Conservation (phyloP, 345 rosid genomes). For the Viola odorata region DNA sequence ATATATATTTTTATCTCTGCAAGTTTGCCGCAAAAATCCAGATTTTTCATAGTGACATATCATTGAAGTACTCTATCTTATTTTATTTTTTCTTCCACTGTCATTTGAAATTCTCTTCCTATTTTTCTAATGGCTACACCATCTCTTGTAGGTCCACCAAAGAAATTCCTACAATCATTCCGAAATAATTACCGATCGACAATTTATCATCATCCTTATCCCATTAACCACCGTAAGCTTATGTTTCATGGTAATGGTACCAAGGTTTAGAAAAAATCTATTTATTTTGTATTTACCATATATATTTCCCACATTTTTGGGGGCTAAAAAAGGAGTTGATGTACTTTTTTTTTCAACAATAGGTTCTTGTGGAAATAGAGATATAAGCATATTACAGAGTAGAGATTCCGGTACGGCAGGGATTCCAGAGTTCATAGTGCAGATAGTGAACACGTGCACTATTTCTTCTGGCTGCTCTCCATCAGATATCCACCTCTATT, state of each 20-base stretch:
- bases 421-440: slow-evolving; percentile 49
- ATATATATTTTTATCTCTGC: too few species aligned
- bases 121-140: neutral
- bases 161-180: slow-evolving; percentile 8
- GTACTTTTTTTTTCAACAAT: neutral
- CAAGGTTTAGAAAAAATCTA: neutral
- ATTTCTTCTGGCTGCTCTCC: slow-evolving; percentile 33
- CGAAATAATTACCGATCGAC: slow-evolving; percentile 12
- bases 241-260: slow-evolving; percentile 29
- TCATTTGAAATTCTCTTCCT: neutral
- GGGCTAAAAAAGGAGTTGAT: too few species aligned
- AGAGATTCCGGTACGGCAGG: slow-evolving; percentile 33
- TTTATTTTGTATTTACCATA: too few species aligned
- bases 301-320: neutral
- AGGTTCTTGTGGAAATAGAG: slow-evolving; percentile 38
- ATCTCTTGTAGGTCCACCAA: slow-evolving; percentile 12
- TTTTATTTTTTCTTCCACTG: neutral
- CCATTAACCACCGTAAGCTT: slow-evolving; percentile 28
- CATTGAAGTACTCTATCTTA: neutral
- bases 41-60: neutral
- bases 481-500: slow-evolving; percentile 41
- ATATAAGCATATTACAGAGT: slow-evolving; percentile 53
- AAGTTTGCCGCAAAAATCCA: too few species aligned
- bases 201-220: neutral
- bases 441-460: slow-evolving; percentile 47